A percentile compares a stretch with the other conserved stretches of the same genome.
phyloP scores from a whole-genome alignment of 108 stramenopile species.

The Skeletonema marinoi region DNA sequence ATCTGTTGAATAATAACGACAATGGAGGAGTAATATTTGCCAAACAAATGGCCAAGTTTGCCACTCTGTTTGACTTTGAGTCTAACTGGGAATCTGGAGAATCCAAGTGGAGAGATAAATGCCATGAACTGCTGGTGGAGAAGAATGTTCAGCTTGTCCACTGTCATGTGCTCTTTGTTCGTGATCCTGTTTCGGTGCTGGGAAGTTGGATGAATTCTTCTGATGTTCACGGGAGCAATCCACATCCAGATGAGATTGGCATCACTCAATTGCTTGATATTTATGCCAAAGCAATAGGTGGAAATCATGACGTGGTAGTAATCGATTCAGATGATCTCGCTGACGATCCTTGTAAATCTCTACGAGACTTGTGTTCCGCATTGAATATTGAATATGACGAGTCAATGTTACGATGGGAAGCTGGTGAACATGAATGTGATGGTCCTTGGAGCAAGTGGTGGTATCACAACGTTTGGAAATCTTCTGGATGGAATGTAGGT shows the following conservation, averaged over 20 bases:
- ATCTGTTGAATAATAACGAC: conserved; percentile 15
- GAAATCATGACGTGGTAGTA: conserved; percentile 42
- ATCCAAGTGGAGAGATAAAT: conserved; percentile 30
- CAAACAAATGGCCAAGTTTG: conserved; percentile 95
- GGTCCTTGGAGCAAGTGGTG: conserved; percentile 87
- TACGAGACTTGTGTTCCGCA: conserved; percentile 52
- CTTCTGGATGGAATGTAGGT: conserved; percentile 64
- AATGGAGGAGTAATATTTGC: conserved; percentile 62
- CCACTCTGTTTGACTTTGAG: conserved; percentile 66
- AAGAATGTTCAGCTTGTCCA: conserved; percentile 52
- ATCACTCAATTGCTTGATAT: conserved; percentile 71
- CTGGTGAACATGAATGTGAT: conserved; percentile 73
- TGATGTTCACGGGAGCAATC: conserved; percentile 57
- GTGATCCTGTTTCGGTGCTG: conserved; percentile 69
- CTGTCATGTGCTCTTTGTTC: conserved; percentile 69
- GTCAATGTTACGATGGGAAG: conserved; percentile 70
- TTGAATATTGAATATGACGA: conserved; percentile 72
- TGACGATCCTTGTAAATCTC: conserved; percentile 52
- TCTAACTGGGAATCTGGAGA: conserved; percentile 44
- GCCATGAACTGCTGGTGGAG: neutral
- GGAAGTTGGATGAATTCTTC: conserved; percentile 67
- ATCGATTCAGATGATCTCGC: conserved; percentile 87
- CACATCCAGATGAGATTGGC: conserved; percentile 82
- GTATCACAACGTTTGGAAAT: conserved; percentile 82
- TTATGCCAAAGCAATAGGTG: conserved; percentile 60